Evolutionary conservation across 1,284 basidiomycete genomes (phyloP), one percentile per base, ranked within the genome.

Genomic region (Rhodofomes roseus): DNA sequence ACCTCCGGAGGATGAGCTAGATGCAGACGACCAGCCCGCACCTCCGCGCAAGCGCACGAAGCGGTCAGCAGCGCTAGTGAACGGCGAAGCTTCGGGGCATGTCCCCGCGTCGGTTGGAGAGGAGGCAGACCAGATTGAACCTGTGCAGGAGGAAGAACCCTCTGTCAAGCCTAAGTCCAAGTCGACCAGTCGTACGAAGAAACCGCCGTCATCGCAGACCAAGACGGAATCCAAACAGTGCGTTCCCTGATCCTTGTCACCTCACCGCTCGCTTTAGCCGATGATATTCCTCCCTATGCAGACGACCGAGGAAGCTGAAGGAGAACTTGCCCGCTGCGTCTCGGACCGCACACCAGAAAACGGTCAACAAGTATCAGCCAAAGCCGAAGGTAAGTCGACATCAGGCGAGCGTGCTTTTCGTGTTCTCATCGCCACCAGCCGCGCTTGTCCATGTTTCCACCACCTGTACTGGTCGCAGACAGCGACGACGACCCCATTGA

Each of bases 401-500:
- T 31, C 31, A 12, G 29, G 5, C 18, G 12, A 4, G 5, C 4
- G 5, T 12, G 50, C 22, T 20, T 11, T 20, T 8, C 25, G 40
- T 41, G 22, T n/a, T 12, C 14, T 0, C 8, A 1, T 4, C 16
- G 9, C 18, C 40, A 29, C 14, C 12, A 68, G 67, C 67, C 67
- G 2, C 57, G 67, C 3, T 14, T 68, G 54, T 68, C 67, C 1
- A 59, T 66, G 59, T 66, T 68, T 41, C 66, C 61, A 1, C 51
- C 62, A 18, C 64, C 67, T 5, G 36, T 57, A 23, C 27, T 41
- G 2, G 57, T 34, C 20, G 63, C 60, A 20, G 63, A 66, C 31
- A 62, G 55, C 46, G 67, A 68, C 31, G 57, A 53, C n/a, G 67
- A 68, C 29, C 67, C 67, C 3, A 67, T 68, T 55, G 63, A 68